Base-by-base conservation (phyloP, 2,329 filamentous ascomycete genomes). In the Aspergillus caelatus region DNA sequence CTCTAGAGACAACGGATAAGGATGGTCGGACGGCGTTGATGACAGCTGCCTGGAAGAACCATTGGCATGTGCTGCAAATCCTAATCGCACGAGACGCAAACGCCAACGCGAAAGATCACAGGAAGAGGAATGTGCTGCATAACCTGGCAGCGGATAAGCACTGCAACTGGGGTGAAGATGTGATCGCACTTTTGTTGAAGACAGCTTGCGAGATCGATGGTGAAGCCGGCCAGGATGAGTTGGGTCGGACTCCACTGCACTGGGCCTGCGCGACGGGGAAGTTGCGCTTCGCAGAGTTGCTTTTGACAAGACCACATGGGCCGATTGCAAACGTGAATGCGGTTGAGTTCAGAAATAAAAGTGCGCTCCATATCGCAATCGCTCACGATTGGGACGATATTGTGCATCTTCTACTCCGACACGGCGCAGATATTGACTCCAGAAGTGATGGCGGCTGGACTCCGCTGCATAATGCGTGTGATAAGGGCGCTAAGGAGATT, bases 211-310 rank as follows among this genome's bases (percentile, higher is more conserved):
- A 72, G 12, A 71, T 83, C 34, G 80, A 82, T 65, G 79, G 77
- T 8, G 68, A 69, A 4, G 71, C 71, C 1, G 79, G 77, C 0
- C 74, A 76, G 32, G 82, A 84, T 68, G 77, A 78, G 58, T 71
- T 83, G 26, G 82, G 82, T 11, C 79, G 86, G 14, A 85, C 83
- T 34, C 83, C 86, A 3, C 71, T 88, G 48, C 80, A 87, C 64
- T 88, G 85, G 85, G 85, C 86, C 1, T 86, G 84, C 41, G 85
- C 83, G 28, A 86, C 85, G 52, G 83, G 84, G 21, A 86, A 87
- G 68, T 75, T 81, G 57, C 77, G 79, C 36, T 75, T 87, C 12
- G 83, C 81, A 21, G 79, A 81, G 60, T 76, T 82, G 67, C 75
- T 88, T 32, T 75, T 86, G 6, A 75, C 70, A 19, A 67, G 74